These are phyloP conservation scores for Fomes fomentarius DNA, from an alignment of 1,284 basidiomycete genomes.

Conservation along the genomic window DNA sequence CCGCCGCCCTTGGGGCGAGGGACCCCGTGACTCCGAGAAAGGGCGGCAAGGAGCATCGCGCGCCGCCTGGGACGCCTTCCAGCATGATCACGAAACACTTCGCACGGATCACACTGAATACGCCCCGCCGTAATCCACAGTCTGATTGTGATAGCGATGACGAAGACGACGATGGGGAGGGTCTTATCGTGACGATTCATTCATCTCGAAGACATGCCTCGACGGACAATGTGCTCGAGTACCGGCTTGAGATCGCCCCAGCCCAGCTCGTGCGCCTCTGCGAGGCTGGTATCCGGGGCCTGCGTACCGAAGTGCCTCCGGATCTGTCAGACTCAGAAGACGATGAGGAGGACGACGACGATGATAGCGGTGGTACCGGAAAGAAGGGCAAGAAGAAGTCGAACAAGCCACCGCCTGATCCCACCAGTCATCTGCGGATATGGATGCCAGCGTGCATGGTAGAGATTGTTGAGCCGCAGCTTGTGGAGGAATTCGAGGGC, in stretches of 20 bases:
- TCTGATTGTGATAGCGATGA: slow-evolving; percentile 27
- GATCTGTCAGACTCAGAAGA: slow-evolving; percentile 46
- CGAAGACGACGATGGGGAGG: slow-evolving; percentile 33
- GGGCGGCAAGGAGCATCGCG: slow-evolving; percentile 28
- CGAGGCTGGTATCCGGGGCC: slow-evolving; percentile 65
- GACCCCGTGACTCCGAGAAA: slow-evolving; percentile 44
- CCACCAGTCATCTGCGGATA: slow-evolving; percentile 57
- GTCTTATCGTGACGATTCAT: slow-evolving; percentile 49
- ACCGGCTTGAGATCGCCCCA: slow-evolving; percentile 73
- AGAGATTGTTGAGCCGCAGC: slow-evolving; percentile 58
- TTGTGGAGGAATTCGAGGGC: slow-evolving; percentile 65
- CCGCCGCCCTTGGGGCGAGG: neutral
- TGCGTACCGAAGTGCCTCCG: slow-evolving; percentile 53
- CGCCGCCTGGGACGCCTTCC: slow-evolving; percentile 50
- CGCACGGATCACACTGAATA: slow-evolving; percentile 44
- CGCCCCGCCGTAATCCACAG: slow-evolving; percentile 14
- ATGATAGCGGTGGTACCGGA: slow-evolving; percentile 29
- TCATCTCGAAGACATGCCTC: slow-evolving; percentile 57
- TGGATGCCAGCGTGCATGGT: slow-evolving; percentile 84
- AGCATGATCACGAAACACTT: slow-evolving; percentile 60
- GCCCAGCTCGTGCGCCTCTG: slow-evolving; percentile 63
- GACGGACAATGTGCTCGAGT: slow-evolving; percentile 71
- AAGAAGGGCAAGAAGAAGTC: slow-evolving; percentile 33
- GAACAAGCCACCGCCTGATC: slow-evolving; percentile 48
- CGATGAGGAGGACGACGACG: slow-evolving; percentile 32